These are phyloP conservation scores for Picochlorum sp. DNA, from an alignment of 139 green algal species.

Conservation along the genomic window DNA sequence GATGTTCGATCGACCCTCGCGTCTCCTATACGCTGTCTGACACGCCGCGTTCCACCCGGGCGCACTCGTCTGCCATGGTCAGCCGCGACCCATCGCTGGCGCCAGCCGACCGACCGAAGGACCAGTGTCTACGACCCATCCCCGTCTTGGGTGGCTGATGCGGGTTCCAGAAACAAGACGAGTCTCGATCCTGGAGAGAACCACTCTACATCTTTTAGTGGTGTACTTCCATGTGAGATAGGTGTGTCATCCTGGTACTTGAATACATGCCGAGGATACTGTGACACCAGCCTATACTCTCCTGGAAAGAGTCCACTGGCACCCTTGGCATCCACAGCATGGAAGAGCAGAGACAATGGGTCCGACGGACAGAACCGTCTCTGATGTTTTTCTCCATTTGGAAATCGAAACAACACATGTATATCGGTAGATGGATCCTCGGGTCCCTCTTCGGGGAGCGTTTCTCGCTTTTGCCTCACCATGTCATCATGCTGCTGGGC, in stretches of 20 bases:
- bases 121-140: too few species aligned
- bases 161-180: conserved; percentile 32
- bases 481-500: neutral
- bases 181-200: conserved; percentile 11
- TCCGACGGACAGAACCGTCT: conserved; percentile 44
- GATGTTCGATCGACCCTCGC: too few species aligned
- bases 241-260: neutral
- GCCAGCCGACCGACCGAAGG: too few species aligned
- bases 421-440: neutral
- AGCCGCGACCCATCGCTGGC: too few species aligned
- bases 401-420: conserved; percentile 48
- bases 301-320: conserved; percentile 14
- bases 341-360: conserved; percentile 43
- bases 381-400: conserved; percentile 43
- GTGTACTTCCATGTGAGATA: neutral
- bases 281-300: conserved; percentile 52
- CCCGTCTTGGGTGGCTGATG: neutral
- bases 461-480: neutral
- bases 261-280: conserved; percentile 56
- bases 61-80: too few species aligned
- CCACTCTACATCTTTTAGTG: neutral
- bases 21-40: too few species aligned
- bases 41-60: too few species aligned
- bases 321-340: conserved; percentile 56
- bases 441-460: conserved; percentile 2